Percentiles rank a stretch among this genome's conserved stretches.
These are phyloP conservation scores for Pythium brassicae DNA, from an alignment of 352 stramenopile species.

Conservation along the genomic window DNA sequence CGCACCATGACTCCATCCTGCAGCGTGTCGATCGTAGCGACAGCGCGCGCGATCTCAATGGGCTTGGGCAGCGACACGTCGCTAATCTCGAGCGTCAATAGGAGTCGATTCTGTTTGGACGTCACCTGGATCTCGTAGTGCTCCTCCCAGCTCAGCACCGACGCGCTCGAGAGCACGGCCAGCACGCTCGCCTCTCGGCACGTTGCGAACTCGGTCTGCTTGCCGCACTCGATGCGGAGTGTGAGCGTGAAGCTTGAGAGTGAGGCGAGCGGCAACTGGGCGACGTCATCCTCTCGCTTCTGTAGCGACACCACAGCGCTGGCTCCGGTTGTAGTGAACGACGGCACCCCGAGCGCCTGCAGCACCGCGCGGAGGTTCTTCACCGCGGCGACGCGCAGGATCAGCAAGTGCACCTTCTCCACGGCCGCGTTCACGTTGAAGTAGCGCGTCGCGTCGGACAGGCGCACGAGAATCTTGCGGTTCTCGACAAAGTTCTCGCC, in stretches of 20 bases:
- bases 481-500: slow-evolving; percentile 71
- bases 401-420: slow-evolving; percentile 45
- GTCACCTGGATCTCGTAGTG: slow-evolving; percentile 58
- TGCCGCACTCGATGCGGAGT: slow-evolving; percentile 39
- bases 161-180: slow-evolving; percentile 21
- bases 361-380: slow-evolving; percentile 42
- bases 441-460: slow-evolving; percentile 43
- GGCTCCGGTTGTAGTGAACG: background rate
- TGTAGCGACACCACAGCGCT: slow-evolving; percentile 1
- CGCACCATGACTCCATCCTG: slow-evolving; percentile 35
- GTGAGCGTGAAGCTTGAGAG: slow-evolving; percentile 39
- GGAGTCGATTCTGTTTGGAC: slow-evolving; percentile 20
- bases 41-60: slow-evolving; percentile 38
- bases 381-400: slow-evolving; percentile 42
- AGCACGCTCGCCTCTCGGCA: slow-evolving; percentile 43
- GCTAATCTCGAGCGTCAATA: slow-evolving; percentile 45
- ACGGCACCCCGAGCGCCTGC: slow-evolving; percentile 19
- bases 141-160: slow-evolving; percentile 52
- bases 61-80: slow-evolving; percentile 28
- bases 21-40: slow-evolving; percentile 29
- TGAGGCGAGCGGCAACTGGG: background rate
- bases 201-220: slow-evolving; percentile 34
- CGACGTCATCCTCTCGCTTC: slow-evolving; percentile 35
- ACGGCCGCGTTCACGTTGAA: slow-evolving; percentile 26
- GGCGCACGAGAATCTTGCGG: slow-evolving; percentile 46